phyloP scores from a whole-genome alignment of 1,284 basidiomycete genomes.

The Polyporus tsugae region DNA sequence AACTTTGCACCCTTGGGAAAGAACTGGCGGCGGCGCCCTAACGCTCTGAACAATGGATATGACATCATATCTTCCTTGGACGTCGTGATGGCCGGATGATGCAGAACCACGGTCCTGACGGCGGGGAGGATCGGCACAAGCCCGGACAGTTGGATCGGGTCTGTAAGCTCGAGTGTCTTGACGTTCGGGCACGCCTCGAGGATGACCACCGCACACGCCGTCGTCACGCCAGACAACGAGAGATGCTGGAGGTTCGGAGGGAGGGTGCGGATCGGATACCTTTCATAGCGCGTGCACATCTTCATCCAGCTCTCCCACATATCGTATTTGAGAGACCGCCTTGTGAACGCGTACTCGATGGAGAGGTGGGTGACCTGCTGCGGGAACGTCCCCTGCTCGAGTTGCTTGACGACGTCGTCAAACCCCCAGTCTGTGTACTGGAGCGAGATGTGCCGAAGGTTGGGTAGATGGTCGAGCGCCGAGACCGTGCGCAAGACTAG shows the following conservation, averaged over 20 bases:
- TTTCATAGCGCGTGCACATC: too few species aligned
- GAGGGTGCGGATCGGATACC: conserved; percentile 13
- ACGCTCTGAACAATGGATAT: conserved; percentile 25
- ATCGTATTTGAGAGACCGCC: neutral
- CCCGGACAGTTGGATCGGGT: conserved; percentile 29
- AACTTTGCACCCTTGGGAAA: conserved; percentile 9
- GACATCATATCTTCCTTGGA: conserved; percentile 22
- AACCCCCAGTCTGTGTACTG: conserved; percentile 46
- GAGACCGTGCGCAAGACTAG: conserved; percentile 39
- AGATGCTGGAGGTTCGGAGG: conserved; percentile 37
- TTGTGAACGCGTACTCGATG: conserved; percentile 38
- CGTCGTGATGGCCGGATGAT: conserved; percentile 17
- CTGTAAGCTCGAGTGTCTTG: conserved; percentile 37
- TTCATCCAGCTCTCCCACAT: too few species aligned
- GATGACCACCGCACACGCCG: conserved; percentile 38
- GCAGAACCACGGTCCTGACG: conserved; percentile 26
- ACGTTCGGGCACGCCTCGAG: conserved; percentile 37
- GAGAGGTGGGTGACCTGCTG: conserved; percentile 43
- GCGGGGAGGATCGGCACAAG: neutral
- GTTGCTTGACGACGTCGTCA: conserved; percentile 45
- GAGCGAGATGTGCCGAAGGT: conserved; percentile 44
- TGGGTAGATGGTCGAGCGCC: conserved; percentile 41
- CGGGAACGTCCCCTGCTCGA: conserved; percentile 42
- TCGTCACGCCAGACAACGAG: conserved; percentile 37
- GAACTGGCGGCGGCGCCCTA: conserved; percentile 20